These are phyloP conservation scores for Mycena haematopus DNA, from an alignment of 768 basidiomycete species.

Conservation along the genomic window DNA sequence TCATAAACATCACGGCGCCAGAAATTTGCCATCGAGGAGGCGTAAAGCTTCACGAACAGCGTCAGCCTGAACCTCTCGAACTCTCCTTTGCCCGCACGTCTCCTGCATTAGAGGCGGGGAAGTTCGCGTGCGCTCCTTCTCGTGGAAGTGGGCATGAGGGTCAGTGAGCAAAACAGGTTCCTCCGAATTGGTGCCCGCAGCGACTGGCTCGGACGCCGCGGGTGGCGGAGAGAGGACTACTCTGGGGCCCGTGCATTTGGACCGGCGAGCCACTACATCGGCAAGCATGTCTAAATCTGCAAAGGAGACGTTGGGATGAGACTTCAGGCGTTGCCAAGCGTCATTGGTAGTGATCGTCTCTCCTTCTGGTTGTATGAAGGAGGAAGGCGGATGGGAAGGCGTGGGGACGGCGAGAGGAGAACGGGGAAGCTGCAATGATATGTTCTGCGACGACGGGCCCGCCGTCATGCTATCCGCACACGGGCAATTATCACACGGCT, in stretches of 20 bases:
- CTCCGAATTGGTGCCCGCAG: conserved; percentile 32
- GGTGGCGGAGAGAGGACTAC: conserved; percentile 62
- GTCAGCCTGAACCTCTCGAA: conserved; percentile 74
- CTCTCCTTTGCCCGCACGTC: conserved; percentile 64
- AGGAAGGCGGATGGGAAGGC: conserved; percentile 27
- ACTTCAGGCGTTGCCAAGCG: conserved; percentile 85
- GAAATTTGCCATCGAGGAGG: conserved; percentile 71
- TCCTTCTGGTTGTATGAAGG: conserved; percentile 28
- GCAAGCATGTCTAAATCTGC: conserved; percentile 84
- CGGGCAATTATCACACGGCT: conserved; percentile 65
- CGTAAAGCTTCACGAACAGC: conserved; percentile 79
- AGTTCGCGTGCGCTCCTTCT: conserved; percentile 47
- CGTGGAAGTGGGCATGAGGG: conserved; percentile 58
- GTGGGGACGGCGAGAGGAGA: conserved; percentile 24
- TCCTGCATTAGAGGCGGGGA: conserved; percentile 64
- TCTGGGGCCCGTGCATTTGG: conserved; percentile 76
- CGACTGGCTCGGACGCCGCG: conserved; percentile 31
- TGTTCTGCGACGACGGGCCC: conserved; percentile 18
- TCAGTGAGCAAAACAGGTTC: conserved; percentile 56
- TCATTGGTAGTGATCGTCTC: conserved; percentile 80
- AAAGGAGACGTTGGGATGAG: conserved; percentile 88
- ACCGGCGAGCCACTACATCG: conserved; percentile 85
- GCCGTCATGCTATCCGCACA: conserved; percentile 28
- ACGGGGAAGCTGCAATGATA: conserved; percentile 20
- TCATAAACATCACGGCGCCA: conserved; percentile 17